Percentiles rank a stretch among this genome's conserved stretches.
phyloP scores from a whole-genome alignment of 768 basidiomycete species.

The Lactarius sanguifluus region DNA sequence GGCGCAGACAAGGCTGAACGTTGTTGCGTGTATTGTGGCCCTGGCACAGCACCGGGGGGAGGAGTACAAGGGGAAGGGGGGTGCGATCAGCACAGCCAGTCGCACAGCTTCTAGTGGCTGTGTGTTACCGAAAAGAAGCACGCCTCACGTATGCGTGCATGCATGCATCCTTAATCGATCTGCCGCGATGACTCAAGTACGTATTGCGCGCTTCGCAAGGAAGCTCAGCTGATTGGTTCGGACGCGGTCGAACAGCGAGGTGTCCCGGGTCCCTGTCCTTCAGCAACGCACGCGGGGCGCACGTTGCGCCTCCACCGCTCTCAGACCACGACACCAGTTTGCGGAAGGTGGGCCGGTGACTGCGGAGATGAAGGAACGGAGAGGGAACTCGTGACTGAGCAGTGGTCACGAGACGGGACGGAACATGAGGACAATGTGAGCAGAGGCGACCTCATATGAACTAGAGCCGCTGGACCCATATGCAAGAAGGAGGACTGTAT shows the following conservation, averaged over 20 bases:
- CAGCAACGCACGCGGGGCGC: constrained; percentile 7
- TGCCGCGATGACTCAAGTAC: constrained; percentile 20
- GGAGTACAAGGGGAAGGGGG: not conserved
- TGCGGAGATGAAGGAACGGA: constrained; percentile 19
- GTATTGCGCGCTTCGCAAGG: constrained; percentile 13
- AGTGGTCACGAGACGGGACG: not conserved
- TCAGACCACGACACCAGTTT: not conserved
- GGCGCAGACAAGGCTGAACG: constrained; percentile 8
- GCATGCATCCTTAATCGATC: constrained; percentile 20
- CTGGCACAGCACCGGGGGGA: constrained; percentile 21
- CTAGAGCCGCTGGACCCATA: not conserved
- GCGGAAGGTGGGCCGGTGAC: constrained; percentile 14
- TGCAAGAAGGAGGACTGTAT: not conserved
- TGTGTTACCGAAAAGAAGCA: constrained; percentile 13
- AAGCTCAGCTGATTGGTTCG: constrained; percentile 27
- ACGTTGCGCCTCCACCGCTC: not conserved
- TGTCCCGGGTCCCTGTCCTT: constrained; percentile 11
- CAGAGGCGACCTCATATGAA: constrained; percentile 5
- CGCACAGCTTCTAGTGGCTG: constrained; percentile 22
- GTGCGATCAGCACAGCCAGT: constrained; percentile 16
- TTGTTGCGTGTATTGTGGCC: constrained; percentile 18
- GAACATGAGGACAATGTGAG: constrained; percentile 9
- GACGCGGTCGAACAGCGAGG: constrained; percentile 21
- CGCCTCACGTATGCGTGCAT: constrained; percentile 1
- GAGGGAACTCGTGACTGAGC: no score